phyloP scores from a whole-genome alignment of 352 stramenopile genomes.

The Pythium vanterpoolii region DNA sequence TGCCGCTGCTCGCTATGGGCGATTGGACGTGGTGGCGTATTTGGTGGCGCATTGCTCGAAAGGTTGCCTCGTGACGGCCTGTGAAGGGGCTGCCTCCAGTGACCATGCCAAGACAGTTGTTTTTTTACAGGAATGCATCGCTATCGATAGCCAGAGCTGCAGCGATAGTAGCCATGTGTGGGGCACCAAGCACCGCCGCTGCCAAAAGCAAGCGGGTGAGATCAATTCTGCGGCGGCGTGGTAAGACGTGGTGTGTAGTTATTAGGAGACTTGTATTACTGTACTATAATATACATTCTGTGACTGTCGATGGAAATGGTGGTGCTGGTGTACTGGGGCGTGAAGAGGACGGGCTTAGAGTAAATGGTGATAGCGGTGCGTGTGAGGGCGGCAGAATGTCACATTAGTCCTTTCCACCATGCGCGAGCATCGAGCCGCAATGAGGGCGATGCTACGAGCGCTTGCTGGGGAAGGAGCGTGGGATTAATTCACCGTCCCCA shows the following conservation, averaged over 20 bases:
- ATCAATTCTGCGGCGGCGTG: neutral
- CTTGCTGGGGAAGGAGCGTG: neutral
- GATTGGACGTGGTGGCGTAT: neutral
- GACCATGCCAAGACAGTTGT: neutral
- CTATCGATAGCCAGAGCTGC: neutral
- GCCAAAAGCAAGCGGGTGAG: neutral
- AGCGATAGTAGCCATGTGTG: neutral
- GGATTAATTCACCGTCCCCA: neutral
- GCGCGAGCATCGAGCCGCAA: slow-evolving; percentile 30
- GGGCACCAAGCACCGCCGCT: neutral
- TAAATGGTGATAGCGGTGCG: too few relatives aligned
- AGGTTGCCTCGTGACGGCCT: slow-evolving; percentile 6
- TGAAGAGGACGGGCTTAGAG: too few relatives aligned
- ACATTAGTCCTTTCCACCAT: neutral
- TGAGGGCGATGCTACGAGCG: slow-evolving; percentile 30
- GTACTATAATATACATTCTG: too few relatives aligned
- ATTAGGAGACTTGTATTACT: neutral
- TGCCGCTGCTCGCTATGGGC: neutral
- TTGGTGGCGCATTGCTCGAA: slow-evolving; percentile 2
- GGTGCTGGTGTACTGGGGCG: too few relatives aligned
- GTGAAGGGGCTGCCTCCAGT: neutral
- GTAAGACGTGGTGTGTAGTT: neutral
- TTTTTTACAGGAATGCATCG: neutral
- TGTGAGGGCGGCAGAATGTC: neutral
- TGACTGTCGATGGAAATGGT: too few relatives aligned